phyloP scores from a whole-genome alignment of 164 flowering plant genomes.

The Aristolochia californica region DNA sequence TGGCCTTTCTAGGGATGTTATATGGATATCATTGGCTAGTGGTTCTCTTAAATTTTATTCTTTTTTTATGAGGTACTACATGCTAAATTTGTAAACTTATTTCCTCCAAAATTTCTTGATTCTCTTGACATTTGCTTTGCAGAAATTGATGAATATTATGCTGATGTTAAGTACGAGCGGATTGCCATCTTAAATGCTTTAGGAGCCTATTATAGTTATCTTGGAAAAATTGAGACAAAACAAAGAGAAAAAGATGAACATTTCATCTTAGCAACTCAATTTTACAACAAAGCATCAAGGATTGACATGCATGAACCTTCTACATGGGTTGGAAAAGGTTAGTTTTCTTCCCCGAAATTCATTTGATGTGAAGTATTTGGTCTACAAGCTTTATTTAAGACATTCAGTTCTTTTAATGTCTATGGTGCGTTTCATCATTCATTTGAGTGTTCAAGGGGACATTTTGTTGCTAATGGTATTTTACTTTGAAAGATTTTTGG shows the following conservation, averaged over 20 bases:
- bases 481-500: too few relatives aligned
- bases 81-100: too few relatives aligned
- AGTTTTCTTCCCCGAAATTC: background rate
- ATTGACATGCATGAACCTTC: conserved; percentile 95
- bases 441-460: too few relatives aligned
- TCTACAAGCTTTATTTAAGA: background rate
- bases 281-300: conserved; percentile 88
- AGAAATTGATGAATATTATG: conserved; percentile 97
- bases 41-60: too few relatives aligned
- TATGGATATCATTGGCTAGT: too few relatives aligned
- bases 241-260: conserved; percentile 83
- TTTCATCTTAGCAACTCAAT: conserved; percentile 69
- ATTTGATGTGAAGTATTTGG: background rate
- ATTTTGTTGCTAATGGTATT: too few relatives aligned
- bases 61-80: too few relatives aligned
- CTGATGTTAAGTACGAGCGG: conserved; percentile 87
- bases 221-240: conserved; percentile 85
- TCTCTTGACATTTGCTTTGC: conserved; percentile 12
- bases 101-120: too few relatives aligned
- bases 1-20: too few relatives aligned
- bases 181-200: conserved; percentile 90
- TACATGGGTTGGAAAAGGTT: conserved; percentile 99
- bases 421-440: too few relatives aligned
- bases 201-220: conserved; percentile 89
- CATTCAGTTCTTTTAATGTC: background rate